Percentiles rank a stretch among this genome's conserved stretches.
These are phyloP conservation scores for Kuraishia hungarica DNA, from an alignment of 805 yeast species.

Conservation along the genomic window DNA sequence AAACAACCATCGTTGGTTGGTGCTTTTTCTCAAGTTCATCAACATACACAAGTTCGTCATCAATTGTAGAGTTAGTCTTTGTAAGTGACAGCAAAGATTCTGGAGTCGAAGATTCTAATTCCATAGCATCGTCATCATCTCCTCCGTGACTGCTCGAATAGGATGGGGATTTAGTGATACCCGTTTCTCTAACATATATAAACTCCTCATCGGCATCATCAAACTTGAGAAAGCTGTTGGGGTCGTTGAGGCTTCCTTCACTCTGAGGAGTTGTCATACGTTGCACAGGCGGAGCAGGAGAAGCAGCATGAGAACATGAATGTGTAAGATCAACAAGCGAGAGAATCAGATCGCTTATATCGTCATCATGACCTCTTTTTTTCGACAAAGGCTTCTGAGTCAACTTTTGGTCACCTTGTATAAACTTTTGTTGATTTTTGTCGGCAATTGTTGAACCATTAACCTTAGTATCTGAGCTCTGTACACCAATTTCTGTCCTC, in stretches of 20 bases:
- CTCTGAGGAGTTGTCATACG: neutral
- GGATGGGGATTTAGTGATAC: neutral
- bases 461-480: neutral
- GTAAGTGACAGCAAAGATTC: conserved; percentile 9
- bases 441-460: too few species aligned
- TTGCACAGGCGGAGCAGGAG: neutral
- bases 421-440: neutral
- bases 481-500: conserved; percentile 13
- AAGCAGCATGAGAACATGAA: conserved; percentile 5
- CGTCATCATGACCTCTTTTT: conserved; percentile 24
- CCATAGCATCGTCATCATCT: neutral
- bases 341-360: conserved; percentile 25
- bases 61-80: conserved; percentile 12
- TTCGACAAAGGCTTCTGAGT: conserved; percentile 3
- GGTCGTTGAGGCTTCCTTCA: neutral
- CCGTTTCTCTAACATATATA: neutral
- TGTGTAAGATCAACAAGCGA: conserved; percentile 25
- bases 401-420: neutral
- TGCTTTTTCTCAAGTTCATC: neutral
- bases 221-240: neutral
- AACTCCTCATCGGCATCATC: neutral
- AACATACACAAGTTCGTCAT: conserved; percentile 6
- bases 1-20: neutral
- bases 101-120: conserved; percentile 9
- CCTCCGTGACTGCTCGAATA: neutral